A percentile compares a stretch with the other conserved stretches of the same genome.
Evolutionary conservation across 2,329 filamentous ascomycete genomes (phyloP).

Genomic region (Exophiala spinifera): DNA sequence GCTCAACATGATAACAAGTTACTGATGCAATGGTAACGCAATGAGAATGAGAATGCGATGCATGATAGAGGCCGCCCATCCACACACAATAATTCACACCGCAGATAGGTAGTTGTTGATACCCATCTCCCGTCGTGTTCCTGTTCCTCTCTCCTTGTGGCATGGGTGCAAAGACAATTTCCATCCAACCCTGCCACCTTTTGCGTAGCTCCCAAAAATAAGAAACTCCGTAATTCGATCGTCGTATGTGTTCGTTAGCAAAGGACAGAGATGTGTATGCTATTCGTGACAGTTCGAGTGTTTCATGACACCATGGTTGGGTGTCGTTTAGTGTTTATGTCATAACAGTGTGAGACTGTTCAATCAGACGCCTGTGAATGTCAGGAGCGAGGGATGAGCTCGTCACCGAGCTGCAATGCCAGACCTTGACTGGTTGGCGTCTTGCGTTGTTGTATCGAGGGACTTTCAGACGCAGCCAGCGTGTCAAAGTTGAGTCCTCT

Average conservation of each 20-base stretch:
- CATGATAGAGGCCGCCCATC: not conserved
- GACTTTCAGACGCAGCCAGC: constrained; percentile 51
- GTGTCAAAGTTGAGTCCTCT: constrained; percentile 80
- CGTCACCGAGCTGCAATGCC: constrained; percentile 65
- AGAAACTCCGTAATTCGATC: constrained; percentile 6
- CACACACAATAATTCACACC: not conserved
- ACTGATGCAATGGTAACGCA: not conserved
- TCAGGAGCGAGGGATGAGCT: constrained; percentile 42
- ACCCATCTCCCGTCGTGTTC: not conserved
- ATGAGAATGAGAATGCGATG: not conserved
- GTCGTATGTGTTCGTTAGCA: constrained; percentile 14
- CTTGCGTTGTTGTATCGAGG: constrained; percentile 24
- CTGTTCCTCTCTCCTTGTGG: not conserved
- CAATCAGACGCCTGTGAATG: not conserved
- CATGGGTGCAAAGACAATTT: constrained; percentile 1
- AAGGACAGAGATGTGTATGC: constrained; percentile 19
- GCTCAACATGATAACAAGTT: not conserved
- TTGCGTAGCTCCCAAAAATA: constrained; percentile 3
- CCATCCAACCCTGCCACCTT: not conserved
- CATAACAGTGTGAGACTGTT: constrained; percentile 2
- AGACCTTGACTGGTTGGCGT: constrained; percentile 40
- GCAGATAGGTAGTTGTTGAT: not conserved
- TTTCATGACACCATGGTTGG: constrained; percentile 16
- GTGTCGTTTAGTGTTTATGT: constrained; percentile 16
- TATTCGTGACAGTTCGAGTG: constrained; percentile 23